phyloP scores from a whole-genome alignment of 2,329 filamentous ascomycete species.

The Alternaria panax region DNA sequence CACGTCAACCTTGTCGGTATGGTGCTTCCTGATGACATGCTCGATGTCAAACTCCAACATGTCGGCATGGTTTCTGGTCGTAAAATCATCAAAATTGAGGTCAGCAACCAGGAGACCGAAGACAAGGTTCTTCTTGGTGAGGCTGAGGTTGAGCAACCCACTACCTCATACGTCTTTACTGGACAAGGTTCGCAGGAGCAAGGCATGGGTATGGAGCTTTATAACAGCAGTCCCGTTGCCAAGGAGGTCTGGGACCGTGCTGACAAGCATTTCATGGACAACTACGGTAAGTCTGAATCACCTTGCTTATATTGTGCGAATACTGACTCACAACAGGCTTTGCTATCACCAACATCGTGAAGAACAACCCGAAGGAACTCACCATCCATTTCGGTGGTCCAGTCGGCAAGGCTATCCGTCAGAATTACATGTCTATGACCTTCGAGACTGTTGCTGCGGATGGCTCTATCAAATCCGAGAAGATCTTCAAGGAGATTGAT shows the following conservation, averaged over 20 bases:
- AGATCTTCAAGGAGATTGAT: constrained; percentile 98
- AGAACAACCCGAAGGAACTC: constrained; percentile 98
- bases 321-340: constrained; percentile 67
- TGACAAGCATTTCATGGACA: constrained; percentile 97
- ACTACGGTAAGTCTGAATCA: constrained; percentile 75
- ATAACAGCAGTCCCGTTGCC: constrained; percentile 89
- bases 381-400: constrained; percentile 98
- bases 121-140: constrained; percentile 96
- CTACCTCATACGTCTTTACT: constrained; percentile 96
- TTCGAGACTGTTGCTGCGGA: constrained; percentile 97
- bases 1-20: constrained; percentile 97
- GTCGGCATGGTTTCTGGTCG: constrained; percentile 97
- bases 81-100: constrained; percentile 99
- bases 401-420: constrained; percentile 93
- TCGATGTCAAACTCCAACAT: constrained; percentile 94
- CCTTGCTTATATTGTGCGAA: not conserved
- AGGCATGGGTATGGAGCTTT: constrained; percentile 99
- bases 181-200: constrained; percentile 98
- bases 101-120: constrained; percentile 92
- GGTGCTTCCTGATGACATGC: constrained; percentile 95
- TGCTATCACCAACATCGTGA: constrained; percentile 97
- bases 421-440: constrained; percentile 99
- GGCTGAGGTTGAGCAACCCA: constrained; percentile 96
- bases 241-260: constrained; percentile 92
- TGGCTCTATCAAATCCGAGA: constrained; percentile 94